Conservation (phyloP, 148 eudicot species). For the Fagopyrum esculentum region DNA sequence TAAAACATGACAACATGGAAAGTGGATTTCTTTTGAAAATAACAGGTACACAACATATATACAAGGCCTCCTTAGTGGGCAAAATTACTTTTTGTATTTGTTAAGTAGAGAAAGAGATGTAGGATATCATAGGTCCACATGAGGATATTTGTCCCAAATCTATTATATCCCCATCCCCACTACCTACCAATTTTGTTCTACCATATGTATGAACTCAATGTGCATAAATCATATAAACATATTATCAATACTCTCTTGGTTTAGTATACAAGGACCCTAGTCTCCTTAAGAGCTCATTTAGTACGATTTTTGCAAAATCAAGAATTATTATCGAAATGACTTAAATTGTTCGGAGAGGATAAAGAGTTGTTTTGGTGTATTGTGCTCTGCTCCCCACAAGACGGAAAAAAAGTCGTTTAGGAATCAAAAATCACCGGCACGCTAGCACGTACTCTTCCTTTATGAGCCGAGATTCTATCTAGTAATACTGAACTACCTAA, state of each 20-base stretch:
- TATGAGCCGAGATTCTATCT: too few relatives aligned
- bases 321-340: too few relatives aligned
- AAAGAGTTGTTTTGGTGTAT: too few relatives aligned
- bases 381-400: too few relatives aligned
- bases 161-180: neutral
- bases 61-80: neutral
- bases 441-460: too few relatives aligned
- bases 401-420: too few relatives aligned
- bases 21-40: conserved; percentile 3
- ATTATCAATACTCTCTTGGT: neutral
- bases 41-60: neutral
- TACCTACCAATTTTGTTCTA: neutral
- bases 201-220: neutral
- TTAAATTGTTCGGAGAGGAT: too few relatives aligned
- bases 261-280: too few relatives aligned
- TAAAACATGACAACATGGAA: conserved; percentile 10
- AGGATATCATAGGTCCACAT: conserved; percentile 4
- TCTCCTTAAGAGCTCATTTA: too few relatives aligned
- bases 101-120: conserved; percentile 7
- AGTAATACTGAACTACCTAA: too few relatives aligned
- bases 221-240: neutral
- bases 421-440: too few relatives aligned
- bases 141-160: conserved; percentile 7
- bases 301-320: too few relatives aligned
- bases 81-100: conserved; percentile 2